Percentiles rank a stretch among this genome's conserved stretches.
Conservation (phyloP, 352 stramenopile genomes). For the Globisporangium polare region DNA sequence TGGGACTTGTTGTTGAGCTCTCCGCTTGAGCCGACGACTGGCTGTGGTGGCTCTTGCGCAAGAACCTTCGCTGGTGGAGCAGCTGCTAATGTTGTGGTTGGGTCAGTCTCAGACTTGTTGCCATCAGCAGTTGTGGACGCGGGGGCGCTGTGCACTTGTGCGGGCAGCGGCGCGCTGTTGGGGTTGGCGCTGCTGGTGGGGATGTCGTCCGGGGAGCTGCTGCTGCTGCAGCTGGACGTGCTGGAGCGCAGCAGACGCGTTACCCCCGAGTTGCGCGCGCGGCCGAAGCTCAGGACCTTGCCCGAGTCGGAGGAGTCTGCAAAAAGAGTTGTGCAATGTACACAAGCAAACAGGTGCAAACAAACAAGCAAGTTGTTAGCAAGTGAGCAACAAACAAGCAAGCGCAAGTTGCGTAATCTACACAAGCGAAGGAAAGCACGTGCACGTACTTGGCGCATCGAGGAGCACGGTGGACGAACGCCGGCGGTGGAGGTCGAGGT, state of each 20-base stretch:
- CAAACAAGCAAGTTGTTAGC: not conserved
- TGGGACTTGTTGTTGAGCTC: not conserved
- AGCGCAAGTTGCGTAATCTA: not conserved
- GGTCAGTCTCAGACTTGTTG: not conserved
- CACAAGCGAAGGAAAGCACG: not conserved
- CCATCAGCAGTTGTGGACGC: not conserved
- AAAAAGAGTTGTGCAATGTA: not conserved
- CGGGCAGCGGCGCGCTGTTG: not conserved
- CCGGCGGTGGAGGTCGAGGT: conserved; percentile 41
- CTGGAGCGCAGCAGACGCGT: conserved; percentile 51
- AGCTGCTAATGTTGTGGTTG: not conserved
- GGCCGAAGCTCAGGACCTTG: conserved; percentile 47
- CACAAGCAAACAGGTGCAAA: not conserved
- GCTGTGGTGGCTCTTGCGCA: not conserved
- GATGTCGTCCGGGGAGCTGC: conserved; percentile 12
- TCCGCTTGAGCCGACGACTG: not conserved
- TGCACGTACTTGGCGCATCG: conserved; percentile 51
- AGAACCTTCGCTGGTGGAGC: not conserved
- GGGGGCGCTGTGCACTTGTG: not conserved
- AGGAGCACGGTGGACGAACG: conserved; percentile 52
- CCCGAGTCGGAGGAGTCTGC: conserved; percentile 43
- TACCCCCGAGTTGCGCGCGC: conserved; percentile 55
- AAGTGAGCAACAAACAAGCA: not conserved
- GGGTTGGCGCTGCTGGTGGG: conserved; percentile 10
- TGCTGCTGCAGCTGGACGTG: conserved; percentile 27